Base-by-base conservation (phyloP, 495 filamentous ascomycete genomes). In the Hypoxylon rickii region DNA sequence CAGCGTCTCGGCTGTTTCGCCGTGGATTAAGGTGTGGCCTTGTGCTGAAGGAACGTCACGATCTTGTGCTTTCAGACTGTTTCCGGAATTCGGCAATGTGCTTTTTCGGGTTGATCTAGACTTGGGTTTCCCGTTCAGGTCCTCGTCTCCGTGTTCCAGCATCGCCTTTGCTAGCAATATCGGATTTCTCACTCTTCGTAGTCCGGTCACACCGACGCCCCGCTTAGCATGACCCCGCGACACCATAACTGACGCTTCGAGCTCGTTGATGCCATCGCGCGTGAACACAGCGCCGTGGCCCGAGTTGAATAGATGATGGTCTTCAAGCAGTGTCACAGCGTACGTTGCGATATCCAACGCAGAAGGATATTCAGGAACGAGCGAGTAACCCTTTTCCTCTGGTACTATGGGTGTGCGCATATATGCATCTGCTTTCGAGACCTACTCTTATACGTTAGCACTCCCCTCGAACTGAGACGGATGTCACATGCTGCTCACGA, bases 201-300 rank as follows among this genome's bases (percentile, higher is more conserved):
- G 59, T 3, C 88, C 79, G 66, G 88, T 90, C 7, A 90, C 82
- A 8, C 87, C 89, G 0, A 86, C 87, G 13, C 85, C 89, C 18
- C 89, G 79, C 72, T 96, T 96, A 20, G 83, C 82, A 32, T 74
- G 70, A 1, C 85, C 86, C n/a, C 76, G 74, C 3, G 86, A 85
- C 0, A 94, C 88, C 92, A 96, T 96, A 19, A 96, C 80, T n/a
- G 84, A 88, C 21, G 92, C 87, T 70, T 96, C 92, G 59, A 96
- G 84, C 70, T 96, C 91, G 70, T 89, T 92, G 48, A 82, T 83
- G 7, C 91, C 92, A 42, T 85, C 85, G 32, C 83, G 79, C 2
- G 89, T 95, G 69, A 95, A 96, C 12, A 96, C 91, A 42, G 90
- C 89, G 56, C 92, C 92, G 55, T 86, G 86, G 33, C 86, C 92